A percentile compares a stretch with the other conserved stretches of the same genome.
Conservation (phyloP, 768 basidiomycete genomes). For the Hypholoma fasciculare region DNA sequence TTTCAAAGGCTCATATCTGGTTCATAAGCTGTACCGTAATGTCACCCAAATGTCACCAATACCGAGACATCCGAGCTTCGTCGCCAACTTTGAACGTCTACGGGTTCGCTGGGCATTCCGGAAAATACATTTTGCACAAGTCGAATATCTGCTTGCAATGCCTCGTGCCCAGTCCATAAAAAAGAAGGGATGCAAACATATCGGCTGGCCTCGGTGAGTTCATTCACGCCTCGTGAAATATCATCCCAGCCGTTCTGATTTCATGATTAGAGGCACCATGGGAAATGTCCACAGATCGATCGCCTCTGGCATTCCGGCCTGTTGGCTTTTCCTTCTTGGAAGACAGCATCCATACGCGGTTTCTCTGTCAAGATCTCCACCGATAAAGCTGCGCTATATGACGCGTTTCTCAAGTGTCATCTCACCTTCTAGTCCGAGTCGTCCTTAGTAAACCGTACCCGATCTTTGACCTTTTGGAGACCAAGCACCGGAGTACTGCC, state of each 20-base stretch:
- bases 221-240: too few species aligned
- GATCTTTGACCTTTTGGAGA: not conserved
- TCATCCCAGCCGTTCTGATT: not conserved
- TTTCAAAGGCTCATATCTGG: too few species aligned
- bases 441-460: not conserved
- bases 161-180: too few species aligned
- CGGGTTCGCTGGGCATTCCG: too few species aligned
- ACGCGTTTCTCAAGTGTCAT: not conserved
- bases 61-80: too few species aligned
- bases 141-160: too few species aligned
- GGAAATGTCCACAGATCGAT: not conserved
- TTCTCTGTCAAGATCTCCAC: not conserved
- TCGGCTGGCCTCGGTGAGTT: not conserved
- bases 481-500: not conserved
- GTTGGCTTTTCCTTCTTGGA: not conserved
- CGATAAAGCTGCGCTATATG: not conserved
- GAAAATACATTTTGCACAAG: too few species aligned
- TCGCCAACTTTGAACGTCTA: too few species aligned
- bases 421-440: not conserved
- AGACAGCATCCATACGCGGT: not conserved
- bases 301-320: not conserved
- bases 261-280: not conserved
- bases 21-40: too few species aligned
- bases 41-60: too few species aligned
- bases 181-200: too few species aligned